A percentile compares a stretch with the other conserved stretches of the same genome.
These are phyloP conservation scores for Coemansia sp. DNA, from an alignment of 192 early-diverging fungal genomes.

Conservation along the genomic window DNA sequence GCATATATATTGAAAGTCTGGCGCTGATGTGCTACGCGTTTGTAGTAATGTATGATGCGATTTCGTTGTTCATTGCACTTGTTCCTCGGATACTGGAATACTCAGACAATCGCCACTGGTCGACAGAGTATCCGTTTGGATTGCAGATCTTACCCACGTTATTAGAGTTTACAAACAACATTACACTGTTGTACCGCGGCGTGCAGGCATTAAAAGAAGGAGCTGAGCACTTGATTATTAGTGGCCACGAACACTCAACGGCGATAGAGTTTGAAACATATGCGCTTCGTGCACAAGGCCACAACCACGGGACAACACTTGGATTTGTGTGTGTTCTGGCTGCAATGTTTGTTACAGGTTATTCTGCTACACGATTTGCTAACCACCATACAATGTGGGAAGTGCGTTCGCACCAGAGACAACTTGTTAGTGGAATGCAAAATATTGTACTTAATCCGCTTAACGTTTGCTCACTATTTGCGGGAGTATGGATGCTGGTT, in stretches of 20 bases:
- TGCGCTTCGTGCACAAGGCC: slow-evolving; percentile 10
- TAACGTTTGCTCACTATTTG: slow-evolving; percentile 35
- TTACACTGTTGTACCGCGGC: slow-evolving; percentile 34
- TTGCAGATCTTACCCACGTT: slow-evolving; percentile 27
- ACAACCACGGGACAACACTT: slow-evolving; percentile 12
- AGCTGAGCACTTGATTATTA: slow-evolving; percentile 32
- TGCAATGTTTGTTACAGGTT: slow-evolving; percentile 15
- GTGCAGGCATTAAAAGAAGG: slow-evolving; percentile 49
- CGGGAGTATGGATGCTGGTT: slow-evolving; percentile 25
- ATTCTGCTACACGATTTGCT: slow-evolving; percentile 28
- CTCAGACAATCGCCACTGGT: slow-evolving; percentile 21
- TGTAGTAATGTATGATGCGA: slow-evolving; percentile 32
- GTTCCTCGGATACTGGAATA: slow-evolving; percentile 36
- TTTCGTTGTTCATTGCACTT: slow-evolving; percentile 28
- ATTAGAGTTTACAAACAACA: slow-evolving; percentile 41
- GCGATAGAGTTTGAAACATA: slow-evolving; percentile 41
- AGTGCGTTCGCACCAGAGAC: slow-evolving; percentile 10
- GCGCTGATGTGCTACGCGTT: slow-evolving; percentile 36
- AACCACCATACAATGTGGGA: slow-evolving; percentile 43
- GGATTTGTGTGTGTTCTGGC: slow-evolving; percentile 9
- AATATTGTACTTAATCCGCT: slow-evolving; percentile 35
- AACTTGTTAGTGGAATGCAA: slow-evolving; percentile 17
- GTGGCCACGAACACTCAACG: slow-evolving; percentile 24
- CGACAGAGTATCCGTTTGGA: slow-evolving; percentile 36
- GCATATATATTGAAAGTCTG: slow-evolving; percentile 27